phyloP scores from a whole-genome alignment of 164 flowering plant species.

The Vitis riparia region DNA sequence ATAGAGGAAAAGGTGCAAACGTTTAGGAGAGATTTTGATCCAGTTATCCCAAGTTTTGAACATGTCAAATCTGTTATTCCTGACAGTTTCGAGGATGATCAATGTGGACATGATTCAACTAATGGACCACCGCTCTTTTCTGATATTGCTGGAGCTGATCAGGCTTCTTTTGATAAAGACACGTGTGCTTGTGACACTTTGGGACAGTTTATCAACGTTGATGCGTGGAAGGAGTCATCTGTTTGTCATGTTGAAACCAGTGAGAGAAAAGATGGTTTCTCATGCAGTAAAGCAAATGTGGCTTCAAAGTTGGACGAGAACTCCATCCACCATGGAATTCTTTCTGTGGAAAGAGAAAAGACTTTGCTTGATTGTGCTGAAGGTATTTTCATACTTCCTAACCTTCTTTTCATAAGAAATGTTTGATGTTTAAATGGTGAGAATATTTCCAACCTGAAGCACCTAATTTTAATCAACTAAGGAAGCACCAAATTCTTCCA shows the following conservation, averaged over 20 bases:
- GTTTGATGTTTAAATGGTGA: constrained; percentile 1
- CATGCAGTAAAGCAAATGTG: constrained; percentile 6
- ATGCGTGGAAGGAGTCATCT: constrained; percentile 14
- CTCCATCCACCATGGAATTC: constrained; percentile 4
- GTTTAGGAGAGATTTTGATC: constrained; percentile 9
- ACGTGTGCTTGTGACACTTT: constrained; percentile 6
- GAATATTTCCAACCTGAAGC: background rate
- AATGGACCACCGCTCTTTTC: constrained; percentile 14
- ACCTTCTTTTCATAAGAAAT: background rate
- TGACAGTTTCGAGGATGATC: constrained; percentile 58
- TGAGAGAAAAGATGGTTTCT: constrained; percentile 11
- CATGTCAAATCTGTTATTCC: constrained; percentile 35
- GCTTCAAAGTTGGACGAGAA: constrained; percentile 6
- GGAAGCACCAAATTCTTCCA: background rate
- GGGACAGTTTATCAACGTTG: constrained; percentile 14
- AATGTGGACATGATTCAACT: constrained; percentile 9
- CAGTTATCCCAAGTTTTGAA: constrained; percentile 24
- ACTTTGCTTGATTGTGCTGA: constrained; percentile 8
- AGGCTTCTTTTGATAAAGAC: constrained; percentile 9
- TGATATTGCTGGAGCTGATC: constrained; percentile 28
- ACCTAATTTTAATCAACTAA: background rate
- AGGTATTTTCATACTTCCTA: constrained; percentile 15
- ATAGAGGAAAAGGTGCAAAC: constrained; percentile 13
- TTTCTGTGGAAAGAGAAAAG: constrained; percentile 8
- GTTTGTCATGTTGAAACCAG: constrained; percentile 16